Evolutionary conservation across 2,329 filamentous ascomycete genomes (phyloP).

Genomic region (Curvularia sp.): DNA sequence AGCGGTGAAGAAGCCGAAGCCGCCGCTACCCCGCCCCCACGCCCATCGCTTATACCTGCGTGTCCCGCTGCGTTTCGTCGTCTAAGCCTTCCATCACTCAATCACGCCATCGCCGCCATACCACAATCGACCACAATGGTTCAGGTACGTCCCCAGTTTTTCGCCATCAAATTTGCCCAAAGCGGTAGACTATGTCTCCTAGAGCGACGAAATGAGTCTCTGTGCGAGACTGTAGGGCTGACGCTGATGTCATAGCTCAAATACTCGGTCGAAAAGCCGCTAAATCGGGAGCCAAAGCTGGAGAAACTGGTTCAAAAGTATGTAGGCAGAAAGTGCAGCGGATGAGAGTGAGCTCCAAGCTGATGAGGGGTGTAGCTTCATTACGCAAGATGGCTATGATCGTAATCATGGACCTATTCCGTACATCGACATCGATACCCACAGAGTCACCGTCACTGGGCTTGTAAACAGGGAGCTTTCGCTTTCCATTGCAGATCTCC

Average conservation of each 20-base stretch:
- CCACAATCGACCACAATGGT: conserved; percentile 34
- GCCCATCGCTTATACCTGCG: conserved; percentile 24
- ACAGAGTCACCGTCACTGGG: conserved; percentile 60
- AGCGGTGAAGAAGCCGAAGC: conserved; percentile 3
- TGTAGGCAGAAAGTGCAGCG: neutral
- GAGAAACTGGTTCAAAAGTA: conserved; percentile 56
- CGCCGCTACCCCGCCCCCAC: conserved; percentile 18
- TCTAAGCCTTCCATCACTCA: conserved; percentile 30
- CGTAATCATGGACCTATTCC: conserved; percentile 65
- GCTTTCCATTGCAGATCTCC: conserved; percentile 58
- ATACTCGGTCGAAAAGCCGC: conserved; percentile 55
- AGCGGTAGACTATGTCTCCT: conserved; percentile 27
- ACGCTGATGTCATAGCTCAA: conserved; percentile 46
- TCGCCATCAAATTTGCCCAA: conserved; percentile 22
- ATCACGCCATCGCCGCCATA: conserved; percentile 43
- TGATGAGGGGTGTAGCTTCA: conserved; percentile 50
- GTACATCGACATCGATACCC: conserved; percentile 52
- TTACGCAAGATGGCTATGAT: conserved; percentile 61
- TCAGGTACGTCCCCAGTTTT: conserved; percentile 33
- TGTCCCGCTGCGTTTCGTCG: conserved; percentile 19
- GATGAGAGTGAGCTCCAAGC: neutral
- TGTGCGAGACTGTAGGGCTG: conserved; percentile 11
- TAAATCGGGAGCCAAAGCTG: conserved; percentile 59
- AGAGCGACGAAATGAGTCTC: neutral
- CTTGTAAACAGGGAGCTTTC: conserved; percentile 55